These are phyloP conservation scores for Paraconiothyrium brasiliense DNA, from an alignment of 2,329 filamentous ascomycete genomes.

Conservation along the genomic window DNA sequence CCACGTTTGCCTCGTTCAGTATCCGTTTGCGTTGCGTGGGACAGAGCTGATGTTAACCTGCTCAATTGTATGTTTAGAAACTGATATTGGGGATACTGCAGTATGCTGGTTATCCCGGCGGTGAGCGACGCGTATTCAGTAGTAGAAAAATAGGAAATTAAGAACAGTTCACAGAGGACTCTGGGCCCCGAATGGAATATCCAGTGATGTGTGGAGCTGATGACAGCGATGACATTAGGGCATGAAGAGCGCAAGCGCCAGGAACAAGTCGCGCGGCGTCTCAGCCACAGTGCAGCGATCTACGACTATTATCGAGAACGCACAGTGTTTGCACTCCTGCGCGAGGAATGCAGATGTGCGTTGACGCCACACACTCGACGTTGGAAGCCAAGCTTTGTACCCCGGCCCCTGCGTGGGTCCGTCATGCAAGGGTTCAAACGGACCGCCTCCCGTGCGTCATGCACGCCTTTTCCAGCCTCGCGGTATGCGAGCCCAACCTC, in stretches of 20 bases:
- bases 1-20: conserved; percentile 28
- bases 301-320: not conserved
- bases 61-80: conserved; percentile 23
- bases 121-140: conserved; percentile 22
- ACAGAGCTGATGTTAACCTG: conserved; percentile 7
- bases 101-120: conserved; percentile 6
- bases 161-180: not conserved
- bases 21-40: conserved; percentile 21
- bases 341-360: conserved; percentile 2
- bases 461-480: conserved; percentile 22
- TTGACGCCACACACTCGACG: conserved; percentile 13
- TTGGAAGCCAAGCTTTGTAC: conserved; percentile 15
- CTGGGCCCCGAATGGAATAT: not conserved
- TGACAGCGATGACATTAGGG: not conserved
- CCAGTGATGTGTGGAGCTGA: not conserved
- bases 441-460: conserved; percentile 15
- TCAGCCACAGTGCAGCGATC: not conserved
- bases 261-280: not conserved
- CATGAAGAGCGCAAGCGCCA: not conserved
- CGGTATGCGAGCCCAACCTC: conserved; percentile 27
- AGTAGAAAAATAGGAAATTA: not conserved
- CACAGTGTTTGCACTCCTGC: not conserved
- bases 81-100: conserved; percentile 16
- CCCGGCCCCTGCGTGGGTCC: conserved; percentile 11
- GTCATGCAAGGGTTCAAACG: conserved; percentile 18